These are phyloP conservation scores for Phaeosphaeria sp. DNA, from an alignment of 2,329 filamentous ascomycete species.

Conservation along the genomic window DNA sequence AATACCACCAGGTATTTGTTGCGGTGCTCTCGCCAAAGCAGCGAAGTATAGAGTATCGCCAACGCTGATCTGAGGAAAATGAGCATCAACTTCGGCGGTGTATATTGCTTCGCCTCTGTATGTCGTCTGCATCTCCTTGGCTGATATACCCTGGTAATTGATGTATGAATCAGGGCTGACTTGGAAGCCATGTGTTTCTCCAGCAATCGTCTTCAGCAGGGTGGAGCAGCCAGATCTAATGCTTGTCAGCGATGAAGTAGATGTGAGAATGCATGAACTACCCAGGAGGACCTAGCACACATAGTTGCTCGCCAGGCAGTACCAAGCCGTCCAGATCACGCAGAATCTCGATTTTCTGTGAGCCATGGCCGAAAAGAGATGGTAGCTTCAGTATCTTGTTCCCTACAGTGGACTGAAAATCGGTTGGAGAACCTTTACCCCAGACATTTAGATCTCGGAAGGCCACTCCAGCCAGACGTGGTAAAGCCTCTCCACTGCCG, in stretches of 20 bases:
- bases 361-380: constrained; percentile 54
- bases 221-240: constrained; percentile 72
- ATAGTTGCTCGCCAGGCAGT: constrained; percentile 72
- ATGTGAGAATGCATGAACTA: constrained; percentile 3
- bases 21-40: constrained; percentile 64
- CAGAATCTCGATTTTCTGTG: constrained; percentile 68
- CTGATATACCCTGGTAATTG: constrained; percentile 77
- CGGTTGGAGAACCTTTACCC: constrained; percentile 69
- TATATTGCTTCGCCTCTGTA: constrained; percentile 86
- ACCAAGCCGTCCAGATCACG: constrained; percentile 71
- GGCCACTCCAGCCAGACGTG: constrained; percentile 64
- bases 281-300: constrained; percentile 72
- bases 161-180: constrained; percentile 73
- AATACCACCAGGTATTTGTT: constrained; percentile 63
- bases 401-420: constrained; percentile 71
- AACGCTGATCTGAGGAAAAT: constrained; percentile 77
- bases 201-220: constrained; percentile 80
- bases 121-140: constrained; percentile 74
- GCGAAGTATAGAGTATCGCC: constrained; percentile 81
- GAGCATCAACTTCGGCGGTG: constrained; percentile 80
- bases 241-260: constrained; percentile 1
- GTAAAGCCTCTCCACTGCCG: constrained; percentile 56
- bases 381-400: constrained; percentile 66
- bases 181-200: constrained; percentile 79
- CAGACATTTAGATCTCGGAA: constrained; percentile 70